Percentiles rank a stretch among this genome's conserved stretches.
Evolutionary conservation across 768 basidiomycete species (phyloP).

Genomic region (Psilocybe cyanescens): DNA sequence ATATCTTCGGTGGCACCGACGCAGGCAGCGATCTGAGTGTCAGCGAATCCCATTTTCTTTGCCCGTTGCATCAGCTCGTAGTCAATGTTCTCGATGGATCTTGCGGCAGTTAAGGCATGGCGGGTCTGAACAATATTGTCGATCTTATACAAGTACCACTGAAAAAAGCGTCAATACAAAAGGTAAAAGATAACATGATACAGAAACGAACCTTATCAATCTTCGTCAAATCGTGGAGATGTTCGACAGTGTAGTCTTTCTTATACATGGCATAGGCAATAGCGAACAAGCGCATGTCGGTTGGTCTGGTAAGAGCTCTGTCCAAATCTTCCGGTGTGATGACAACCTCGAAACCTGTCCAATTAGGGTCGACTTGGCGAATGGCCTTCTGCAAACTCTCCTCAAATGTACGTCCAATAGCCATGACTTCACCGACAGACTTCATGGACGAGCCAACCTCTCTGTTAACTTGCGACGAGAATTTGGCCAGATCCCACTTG

Average conservation of each 20-base stretch:
- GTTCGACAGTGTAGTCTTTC: slow-evolving; percentile 87
- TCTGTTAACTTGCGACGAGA: slow-evolving; percentile 91
- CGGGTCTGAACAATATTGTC: slow-evolving; percentile 97
- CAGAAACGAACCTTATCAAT: slow-evolving; percentile 81
- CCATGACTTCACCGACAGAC: slow-evolving; percentile 99
- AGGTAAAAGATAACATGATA: background rate
- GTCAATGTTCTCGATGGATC: slow-evolving; percentile 70
- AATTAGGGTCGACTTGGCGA: slow-evolving; percentile 95
- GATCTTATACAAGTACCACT: slow-evolving; percentile 99
- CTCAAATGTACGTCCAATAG: slow-evolving; percentile 98
- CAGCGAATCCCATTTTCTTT: slow-evolving; percentile 96
- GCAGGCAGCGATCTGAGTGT: slow-evolving; percentile 88
- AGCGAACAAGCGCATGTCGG: slow-evolving; percentile 95
- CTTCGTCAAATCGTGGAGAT: slow-evolving; percentile 92
- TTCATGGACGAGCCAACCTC: slow-evolving; percentile 99
- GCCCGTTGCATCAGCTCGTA: slow-evolving; percentile 82
- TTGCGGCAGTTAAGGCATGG: slow-evolving; percentile 69
- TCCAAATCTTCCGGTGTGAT: slow-evolving; percentile 87
- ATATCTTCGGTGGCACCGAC: slow-evolving; percentile 71
- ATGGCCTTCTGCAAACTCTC: slow-evolving; percentile 98
- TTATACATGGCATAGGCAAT: slow-evolving; percentile 98
- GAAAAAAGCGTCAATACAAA: slow-evolving; percentile 4
- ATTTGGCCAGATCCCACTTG: slow-evolving; percentile 99
- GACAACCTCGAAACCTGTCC: slow-evolving; percentile 97
- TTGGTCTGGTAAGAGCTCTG: slow-evolving; percentile 76